Conservation (phyloP, 306 rosid species). For the Quillaja saponaria region DNA sequence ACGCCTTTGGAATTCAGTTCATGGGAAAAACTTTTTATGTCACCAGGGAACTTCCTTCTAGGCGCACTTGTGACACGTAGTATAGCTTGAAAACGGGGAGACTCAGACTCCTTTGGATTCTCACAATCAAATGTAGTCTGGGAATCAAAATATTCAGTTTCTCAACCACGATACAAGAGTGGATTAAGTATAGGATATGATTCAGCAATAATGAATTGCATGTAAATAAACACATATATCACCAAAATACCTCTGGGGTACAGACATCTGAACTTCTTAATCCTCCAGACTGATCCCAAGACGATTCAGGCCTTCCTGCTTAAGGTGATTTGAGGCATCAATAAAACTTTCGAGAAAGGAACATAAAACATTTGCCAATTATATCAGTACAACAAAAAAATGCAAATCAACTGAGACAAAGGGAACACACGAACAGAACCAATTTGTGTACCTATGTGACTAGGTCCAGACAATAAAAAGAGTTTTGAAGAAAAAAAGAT, state of each 20-base stretch:
- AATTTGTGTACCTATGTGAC: too few relatives aligned
- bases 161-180: conserved; percentile 29
- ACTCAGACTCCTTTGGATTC: conserved; percentile 97
- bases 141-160: conserved; percentile 33
- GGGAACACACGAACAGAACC: too few relatives aligned
- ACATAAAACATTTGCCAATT: conserved; percentile 24
- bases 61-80: conserved; percentile 95
- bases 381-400: conserved; percentile 26
- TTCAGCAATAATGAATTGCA: conserved; percentile 17
- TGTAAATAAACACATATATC: not conserved
- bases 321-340: conserved; percentile 31
- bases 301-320: conserved; percentile 60
- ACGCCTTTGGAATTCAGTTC: conserved; percentile 95
- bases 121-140: conserved; percentile 83
- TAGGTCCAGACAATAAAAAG: too few relatives aligned
- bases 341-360: conserved; percentile 26
- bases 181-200: conserved; percentile 14
- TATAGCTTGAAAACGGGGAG: conserved; percentile 99
- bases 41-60: conserved; percentile 79
- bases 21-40: conserved; percentile 95
- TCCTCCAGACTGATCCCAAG: conserved; percentile 60
- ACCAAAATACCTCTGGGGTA: conserved; percentile 81
- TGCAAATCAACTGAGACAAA: too few relatives aligned
- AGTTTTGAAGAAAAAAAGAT: too few relatives aligned
- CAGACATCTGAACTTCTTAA: conserved; percentile 67